Conservation (phyloP, 768 basidiomycete genomes). For the Mycena sanguinolenta region DNA sequence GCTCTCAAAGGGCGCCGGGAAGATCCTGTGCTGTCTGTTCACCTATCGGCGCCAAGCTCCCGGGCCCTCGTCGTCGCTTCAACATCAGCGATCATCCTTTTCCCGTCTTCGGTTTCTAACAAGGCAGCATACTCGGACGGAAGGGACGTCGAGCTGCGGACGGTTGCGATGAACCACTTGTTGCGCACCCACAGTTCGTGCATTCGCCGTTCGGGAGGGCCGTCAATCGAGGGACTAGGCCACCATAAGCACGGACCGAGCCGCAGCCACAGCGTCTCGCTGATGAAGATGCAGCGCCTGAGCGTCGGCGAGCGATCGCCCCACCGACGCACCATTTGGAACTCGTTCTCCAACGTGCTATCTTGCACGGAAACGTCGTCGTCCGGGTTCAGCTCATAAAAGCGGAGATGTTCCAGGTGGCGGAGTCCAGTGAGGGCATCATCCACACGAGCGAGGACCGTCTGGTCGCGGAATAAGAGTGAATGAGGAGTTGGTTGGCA, state of each 20-base stretch:
- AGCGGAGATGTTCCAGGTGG: slow-evolving; percentile 4
- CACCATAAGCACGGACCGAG: background rate
- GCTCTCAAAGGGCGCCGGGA: slow-evolving; percentile 2
- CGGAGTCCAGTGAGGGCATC: slow-evolving; percentile 6
- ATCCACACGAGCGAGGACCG: slow-evolving; percentile 7
- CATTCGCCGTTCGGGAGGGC: slow-evolving; percentile 2
- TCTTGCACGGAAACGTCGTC: background rate
- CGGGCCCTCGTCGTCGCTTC: slow-evolving; percentile 2
- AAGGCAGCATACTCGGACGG: slow-evolving; percentile 4
- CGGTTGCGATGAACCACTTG: background rate
- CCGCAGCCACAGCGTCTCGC: slow-evolving; percentile 2
- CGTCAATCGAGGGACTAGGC: background rate
- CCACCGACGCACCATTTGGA: slow-evolving; percentile 1
- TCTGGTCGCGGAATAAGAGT: background rate
- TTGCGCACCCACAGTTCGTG: slow-evolving; percentile 5
- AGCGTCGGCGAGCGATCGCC: slow-evolving; percentile 4
- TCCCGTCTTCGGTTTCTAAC: slow-evolving; percentile 2
- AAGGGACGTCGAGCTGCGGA: slow-evolving; percentile 4
- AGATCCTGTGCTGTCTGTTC: background rate
- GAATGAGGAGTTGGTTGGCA: slow-evolving; percentile 2
- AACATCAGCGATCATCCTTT: background rate
- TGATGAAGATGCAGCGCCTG: slow-evolving; percentile 4
- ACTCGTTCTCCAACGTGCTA: slow-evolving; percentile 4
- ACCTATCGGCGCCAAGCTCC: background rate
- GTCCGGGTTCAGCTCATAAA: slow-evolving; percentile 8